Base-by-base conservation (phyloP, 2,329 filamentous ascomycete species). In the Xylaria sp. region DNA sequence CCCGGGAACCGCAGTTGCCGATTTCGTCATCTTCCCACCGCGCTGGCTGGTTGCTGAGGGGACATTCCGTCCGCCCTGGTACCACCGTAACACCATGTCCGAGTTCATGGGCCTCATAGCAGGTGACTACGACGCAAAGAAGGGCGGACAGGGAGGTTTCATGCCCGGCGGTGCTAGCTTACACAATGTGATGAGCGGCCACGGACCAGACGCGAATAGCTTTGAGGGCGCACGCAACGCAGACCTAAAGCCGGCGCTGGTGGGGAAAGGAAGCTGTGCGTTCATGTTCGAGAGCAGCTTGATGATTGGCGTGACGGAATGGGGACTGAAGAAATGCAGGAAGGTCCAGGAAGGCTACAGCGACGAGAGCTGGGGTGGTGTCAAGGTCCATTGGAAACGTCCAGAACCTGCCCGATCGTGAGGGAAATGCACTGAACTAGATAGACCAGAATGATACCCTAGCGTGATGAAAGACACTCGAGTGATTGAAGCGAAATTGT, bases 311-410 rank as follows among this genome's bases (percentile, higher is more conserved):
- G 90, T 93, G 32, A 92, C 90, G 1, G 87, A 91, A 66, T 93
- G 90, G 90, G 90, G 90, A 1, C 79, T 87, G 69, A 79, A 80
- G 71, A 85, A 87, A 69, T 95, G 85, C 63, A 78, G 82, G 71
- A 87, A 86, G 78, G 83, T 87, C 17, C 86, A 88, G 81, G 84
- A 88, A 72, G 87, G 87, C 65, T 97, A 96, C 76, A 94, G 89
- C 77, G 88, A 90, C 65, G 92, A 97, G 82, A 94, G 92, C 78
- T 97, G 93, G 93, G 89, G 85, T 32, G 86, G 86, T 0, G 81
- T 92, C 61, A 87, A 88, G 79, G 85, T 89, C 51, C 87, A 91
- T 76, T 92, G 90, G 84, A 80, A 81, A 75, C 75, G 75, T 74
- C 82, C 84, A 0, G 79, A 80, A 42, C 1, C 74, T 61, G 24